Evolutionary conservation across 352 stramenopile genomes (phyloP).

Genomic region (Phytophthora palmivora): DNA sequence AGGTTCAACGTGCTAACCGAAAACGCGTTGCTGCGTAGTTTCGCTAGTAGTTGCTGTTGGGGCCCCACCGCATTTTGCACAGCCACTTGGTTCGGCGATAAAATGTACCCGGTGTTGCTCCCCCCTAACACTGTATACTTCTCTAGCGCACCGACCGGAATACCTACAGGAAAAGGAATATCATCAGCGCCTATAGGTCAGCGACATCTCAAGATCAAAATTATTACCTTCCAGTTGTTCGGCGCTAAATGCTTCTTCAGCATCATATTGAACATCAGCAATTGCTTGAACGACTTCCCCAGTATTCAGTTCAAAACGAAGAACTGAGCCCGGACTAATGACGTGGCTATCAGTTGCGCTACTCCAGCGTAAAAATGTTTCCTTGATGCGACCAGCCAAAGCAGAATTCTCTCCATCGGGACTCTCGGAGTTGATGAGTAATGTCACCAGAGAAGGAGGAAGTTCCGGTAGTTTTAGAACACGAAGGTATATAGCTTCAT

Average conservation of each 20-base stretch:
- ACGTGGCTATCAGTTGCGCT: constrained; percentile 24
- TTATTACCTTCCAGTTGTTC: constrained; percentile 59
- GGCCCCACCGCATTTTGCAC: constrained; percentile 38
- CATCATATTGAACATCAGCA: constrained; percentile 52
- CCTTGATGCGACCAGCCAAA: constrained; percentile 24
- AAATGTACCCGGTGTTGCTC: constrained; percentile 27
- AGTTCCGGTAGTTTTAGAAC: constrained; percentile 64
- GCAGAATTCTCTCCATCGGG: constrained; percentile 4
- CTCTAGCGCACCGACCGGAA: constrained; percentile 59
- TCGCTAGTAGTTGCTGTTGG: constrained; percentile 34
- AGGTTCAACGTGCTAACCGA: constrained; percentile 24
- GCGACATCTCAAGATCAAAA: not conserved
- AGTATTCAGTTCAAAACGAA: constrained; percentile 27
- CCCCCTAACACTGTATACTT: constrained; percentile 67
- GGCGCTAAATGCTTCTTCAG: constrained; percentile 45
- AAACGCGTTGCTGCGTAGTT: constrained; percentile 12
- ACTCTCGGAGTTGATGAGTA: constrained; percentile 30
- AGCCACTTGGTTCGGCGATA: constrained; percentile 43
- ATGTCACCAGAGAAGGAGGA: constrained; percentile 33
- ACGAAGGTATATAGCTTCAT: constrained; percentile 45
- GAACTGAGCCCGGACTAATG: constrained; percentile 43
- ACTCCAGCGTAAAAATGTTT: constrained; percentile 47
- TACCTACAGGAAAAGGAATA: constrained; percentile 34
- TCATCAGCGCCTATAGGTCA: not conserved
- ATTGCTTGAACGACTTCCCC: constrained; percentile 33